Evolutionary conservation across 1,284 basidiomycete genomes (phyloP), one percentile per base, ranked within the genome.

Genomic region (Naganishia liquefaciens): DNA sequence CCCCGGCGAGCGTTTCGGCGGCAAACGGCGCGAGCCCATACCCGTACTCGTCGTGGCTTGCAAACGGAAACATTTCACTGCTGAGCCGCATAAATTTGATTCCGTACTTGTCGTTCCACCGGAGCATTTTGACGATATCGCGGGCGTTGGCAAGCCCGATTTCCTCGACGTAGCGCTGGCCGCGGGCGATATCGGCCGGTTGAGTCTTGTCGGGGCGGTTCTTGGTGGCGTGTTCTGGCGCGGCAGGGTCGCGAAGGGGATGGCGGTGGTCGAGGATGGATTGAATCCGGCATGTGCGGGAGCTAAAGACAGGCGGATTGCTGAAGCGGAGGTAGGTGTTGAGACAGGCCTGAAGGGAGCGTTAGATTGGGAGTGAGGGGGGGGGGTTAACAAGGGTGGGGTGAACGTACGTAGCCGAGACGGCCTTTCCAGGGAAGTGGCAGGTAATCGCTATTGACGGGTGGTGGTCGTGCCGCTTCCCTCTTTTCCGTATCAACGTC

Each of bases 11-110:
- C 50, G 71, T 71, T 42, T 68, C 71, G 25, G 58, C 80, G 0
- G 74, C 75, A 44, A 73, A 75, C 19, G 65, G 66, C 74, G 46
- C 85, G 33, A 95, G 82, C 27, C 85, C 83, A 76, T 95, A 95
- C 0, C 91, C 91, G 70, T 91, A 86, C 46, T 82, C 83, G 11
- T 80, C 82, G 71, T 95, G 93, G n/a, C 64, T 66, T 30, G 2
- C 91, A 71, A 90, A 95, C 1, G 93, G 92, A 75, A 95, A 94
- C 83, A 95, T 88, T 70, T 93, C 90, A 4, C 88, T 90, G 0
- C 91, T 93, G 70, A 95, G 77, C 49, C 90, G 85, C 79, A 93
- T 84, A 77, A 92, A 91, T 33, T 83, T 84, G 62, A 92, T 90
- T 50, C 85, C 82, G 82, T 84, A 51, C 43, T 69, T 64, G 42